Base-by-base conservation (phyloP, 1,284 basidiomycete genomes). In the Cryptococcus deneoformans region DNA sequence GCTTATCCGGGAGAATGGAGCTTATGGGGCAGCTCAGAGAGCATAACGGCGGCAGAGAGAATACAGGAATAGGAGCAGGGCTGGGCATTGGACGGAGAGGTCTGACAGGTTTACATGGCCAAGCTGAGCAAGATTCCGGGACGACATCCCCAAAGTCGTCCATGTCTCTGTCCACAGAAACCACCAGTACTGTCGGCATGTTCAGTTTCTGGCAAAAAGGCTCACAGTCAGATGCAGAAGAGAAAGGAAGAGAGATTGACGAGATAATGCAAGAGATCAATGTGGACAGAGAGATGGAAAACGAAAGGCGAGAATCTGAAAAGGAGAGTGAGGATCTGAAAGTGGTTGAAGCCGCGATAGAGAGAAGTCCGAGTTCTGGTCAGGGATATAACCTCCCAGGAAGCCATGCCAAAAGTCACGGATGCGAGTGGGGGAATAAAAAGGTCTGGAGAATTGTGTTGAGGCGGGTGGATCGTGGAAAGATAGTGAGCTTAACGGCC, bases 241-340 rank as follows among this genome's bases (percentile, higher is more conserved):
- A 58, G 43, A 44, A 39, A 44, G 58, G 59, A 5, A 57, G 61
- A 39, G 61, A 68, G 29, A 36, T 65, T 29, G 50, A 54, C 38
- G 67, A 67, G 24, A 52, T 62, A 48, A 58, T 72, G 16, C 57
- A 67, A n/a, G 74, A 76, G 54, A 63, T 68, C 29, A 69, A 65
- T 43, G 71, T 75, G 20, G 69, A 76, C 50, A 45, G 60, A 36
- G 71, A 71, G 56, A 73, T 76, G 72, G 57, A 67, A 57, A 63
- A 61, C 50, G 69, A 70, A 52, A 60, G 51, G 14, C 54, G 54
- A 29, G 69, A 73, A 35, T 70, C 62, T 35, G 55, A 63, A 29
- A 68, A 64, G 50, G 71, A 69, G 44, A 50, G 49, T 20, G 63
- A 67, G 47, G 69, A 71, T 34, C 45, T 56, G 46, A 63, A 60